Percentiles rank a stretch among this genome's conserved stretches.
Conservation (phyloP, 2,329 filamentous ascomycete species). For the Simplicillium sp. region DNA sequence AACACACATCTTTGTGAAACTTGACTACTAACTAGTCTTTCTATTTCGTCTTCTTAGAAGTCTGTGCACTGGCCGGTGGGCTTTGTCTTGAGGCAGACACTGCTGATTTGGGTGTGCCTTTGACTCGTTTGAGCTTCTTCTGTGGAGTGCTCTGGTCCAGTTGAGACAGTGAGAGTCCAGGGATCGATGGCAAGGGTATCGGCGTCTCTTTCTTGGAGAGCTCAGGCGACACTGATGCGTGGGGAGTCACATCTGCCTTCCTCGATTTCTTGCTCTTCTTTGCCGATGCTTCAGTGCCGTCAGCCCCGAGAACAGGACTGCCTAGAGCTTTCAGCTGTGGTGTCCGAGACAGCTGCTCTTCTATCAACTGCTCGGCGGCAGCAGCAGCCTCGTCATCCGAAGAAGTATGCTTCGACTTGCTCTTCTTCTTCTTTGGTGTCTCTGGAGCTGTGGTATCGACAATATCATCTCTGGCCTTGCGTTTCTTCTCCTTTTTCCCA, state of each 20-base stretch:
- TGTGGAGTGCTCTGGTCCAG: slow-evolving; percentile 9
- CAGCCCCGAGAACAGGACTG: slow-evolving; percentile 22
- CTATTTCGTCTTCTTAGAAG: not conserved
- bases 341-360: slow-evolving; percentile 19
- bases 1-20: too few species aligned
- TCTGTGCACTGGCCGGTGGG: slow-evolving; percentile 10
- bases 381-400: slow-evolving; percentile 28
- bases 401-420: slow-evolving; percentile 23
- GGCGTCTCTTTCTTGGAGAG: slow-evolving; percentile 14
- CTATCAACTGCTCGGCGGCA: slow-evolving; percentile 22
- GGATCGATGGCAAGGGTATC: slow-evolving; percentile 24
- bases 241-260: not conserved
- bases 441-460: slow-evolving; percentile 3
- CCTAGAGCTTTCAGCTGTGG: slow-evolving; percentile 12
- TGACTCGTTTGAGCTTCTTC: slow-evolving; percentile 20
- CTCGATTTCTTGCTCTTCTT: slow-evolving; percentile 6
- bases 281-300: slow-evolving; percentile 1
- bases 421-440: slow-evolving; percentile 10
- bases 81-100: slow-evolving; percentile 9
- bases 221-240: not conserved
- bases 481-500: slow-evolving; percentile 24
- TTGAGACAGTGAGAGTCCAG: slow-evolving; percentile 6
- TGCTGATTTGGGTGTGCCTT: slow-evolving; percentile 12
- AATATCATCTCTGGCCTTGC: slow-evolving; percentile 14
- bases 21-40: too few species aligned